Evolutionary conservation across 768 basidiomycete genomes (phyloP).

Genomic region (Lentinula edodes): DNA sequence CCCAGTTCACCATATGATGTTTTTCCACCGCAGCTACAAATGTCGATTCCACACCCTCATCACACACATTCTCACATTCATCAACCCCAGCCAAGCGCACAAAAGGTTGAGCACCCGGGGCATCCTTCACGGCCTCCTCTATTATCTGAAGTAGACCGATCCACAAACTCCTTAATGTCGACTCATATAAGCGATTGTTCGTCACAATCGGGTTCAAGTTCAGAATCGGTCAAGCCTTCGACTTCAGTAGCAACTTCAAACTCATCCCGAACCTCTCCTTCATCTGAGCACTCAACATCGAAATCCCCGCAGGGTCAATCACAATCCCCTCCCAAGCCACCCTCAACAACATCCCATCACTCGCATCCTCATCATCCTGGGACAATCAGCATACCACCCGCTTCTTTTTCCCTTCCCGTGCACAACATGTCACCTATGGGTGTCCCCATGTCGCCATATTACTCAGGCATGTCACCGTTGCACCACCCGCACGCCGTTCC

Average conservation of each 20-base stretch:
- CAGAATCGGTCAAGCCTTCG: slow-evolving; percentile 4
- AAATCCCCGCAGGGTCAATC: not conserved
- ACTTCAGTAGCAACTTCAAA: slow-evolving; percentile 2
- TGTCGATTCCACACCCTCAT: slow-evolving; percentile 12
- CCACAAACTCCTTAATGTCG: slow-evolving; percentile 5
- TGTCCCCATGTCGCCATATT: slow-evolving; percentile 33
- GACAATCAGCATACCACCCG: slow-evolving; percentile 56
- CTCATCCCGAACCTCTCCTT: slow-evolving; percentile 3
- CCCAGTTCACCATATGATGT: slow-evolving; percentile 31
- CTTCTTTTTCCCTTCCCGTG: slow-evolving; percentile 31
- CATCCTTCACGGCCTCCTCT: slow-evolving; percentile 2
- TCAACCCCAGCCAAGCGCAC: not conserved
- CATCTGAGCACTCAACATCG: slow-evolving; percentile 2
- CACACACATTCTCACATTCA: slow-evolving; percentile 10
- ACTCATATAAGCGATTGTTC: slow-evolving; percentile 6
- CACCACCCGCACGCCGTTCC: slow-evolving; percentile 32
- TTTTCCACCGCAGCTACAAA: slow-evolving; percentile 14
- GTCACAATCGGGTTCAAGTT: slow-evolving; percentile 10
- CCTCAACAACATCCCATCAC: slow-evolving; percentile 12
- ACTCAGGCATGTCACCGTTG: slow-evolving; percentile 30
- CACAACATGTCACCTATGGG: slow-evolving; percentile 20
- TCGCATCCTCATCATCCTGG: slow-evolving; percentile 57
- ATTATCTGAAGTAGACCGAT: not conserved
- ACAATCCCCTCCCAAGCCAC: slow-evolving; percentile 11
- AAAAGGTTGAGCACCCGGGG: slow-evolving; percentile 1